Evolutionary conservation across 192 early-diverging fungal species (phyloP).

Genomic region (Umbelopsis sp.): DNA sequence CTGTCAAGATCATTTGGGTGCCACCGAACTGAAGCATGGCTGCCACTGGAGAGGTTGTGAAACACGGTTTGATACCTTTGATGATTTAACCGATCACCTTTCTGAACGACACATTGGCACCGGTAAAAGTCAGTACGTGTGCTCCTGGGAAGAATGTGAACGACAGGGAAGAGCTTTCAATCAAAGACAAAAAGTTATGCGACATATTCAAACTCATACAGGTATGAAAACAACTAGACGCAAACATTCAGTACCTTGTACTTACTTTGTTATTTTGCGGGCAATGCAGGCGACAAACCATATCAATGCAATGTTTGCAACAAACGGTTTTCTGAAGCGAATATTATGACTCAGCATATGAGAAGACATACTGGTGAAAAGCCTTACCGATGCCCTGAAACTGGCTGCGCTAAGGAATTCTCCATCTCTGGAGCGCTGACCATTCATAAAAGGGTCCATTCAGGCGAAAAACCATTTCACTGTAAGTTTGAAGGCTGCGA

Average conservation of each 20-base stretch:
- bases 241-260: neutral
- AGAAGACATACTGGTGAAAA: constrained; percentile 79
- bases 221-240: constrained; percentile 18
- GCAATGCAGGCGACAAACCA: constrained; percentile 69
- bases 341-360: constrained; percentile 79
- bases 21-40: constrained; percentile 54
- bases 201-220: constrained; percentile 87
- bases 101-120: constrained; percentile 66
- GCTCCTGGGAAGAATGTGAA: constrained; percentile 55
- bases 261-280: constrained; percentile 25
- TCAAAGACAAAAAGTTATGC: constrained; percentile 64
- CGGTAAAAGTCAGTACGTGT: constrained; percentile 58
- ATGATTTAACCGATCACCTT: constrained; percentile 66
- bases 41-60: constrained; percentile 78
- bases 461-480: constrained; percentile 59
- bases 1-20: constrained; percentile 55
- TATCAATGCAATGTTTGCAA: constrained; percentile 76
- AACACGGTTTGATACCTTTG: constrained; percentile 58
- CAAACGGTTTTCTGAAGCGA: constrained; percentile 80
- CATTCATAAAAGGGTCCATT: constrained; percentile 70
- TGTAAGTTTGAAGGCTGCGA: constrained; percentile 57
- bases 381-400: constrained; percentile 68
- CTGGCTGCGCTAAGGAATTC: constrained; percentile 67
- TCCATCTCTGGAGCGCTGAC: constrained; percentile 71
- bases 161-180: constrained; percentile 52